A percentile compares a stretch with the other conserved stretches of the same genome.
These are phyloP conservation scores for Chlamydomonas incerta DNA, from an alignment of 139 green algal species.

Conservation along the genomic window DNA sequence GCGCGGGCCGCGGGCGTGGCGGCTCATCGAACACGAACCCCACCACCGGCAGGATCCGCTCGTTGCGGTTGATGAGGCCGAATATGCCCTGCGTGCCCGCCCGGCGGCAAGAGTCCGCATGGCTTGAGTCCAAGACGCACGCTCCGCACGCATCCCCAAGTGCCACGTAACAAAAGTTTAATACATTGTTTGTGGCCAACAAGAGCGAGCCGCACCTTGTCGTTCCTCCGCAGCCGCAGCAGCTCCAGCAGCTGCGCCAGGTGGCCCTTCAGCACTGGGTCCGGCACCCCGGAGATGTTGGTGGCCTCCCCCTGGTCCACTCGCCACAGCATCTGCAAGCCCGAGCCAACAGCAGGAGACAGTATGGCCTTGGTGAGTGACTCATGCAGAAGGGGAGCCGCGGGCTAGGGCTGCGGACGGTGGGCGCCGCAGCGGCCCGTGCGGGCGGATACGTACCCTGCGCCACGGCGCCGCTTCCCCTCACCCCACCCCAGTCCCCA, in stretches of 20 bases:
- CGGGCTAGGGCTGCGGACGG: no score
- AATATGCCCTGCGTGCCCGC: slow-evolving; percentile 23
- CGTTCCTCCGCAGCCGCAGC: slow-evolving; percentile 29
- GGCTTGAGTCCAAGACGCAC: no score
- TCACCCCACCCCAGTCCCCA: no score
- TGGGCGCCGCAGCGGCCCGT: no score
- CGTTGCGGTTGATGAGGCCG: slow-evolving; percentile 6
- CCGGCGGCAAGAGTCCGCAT: no score
- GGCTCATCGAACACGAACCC: slow-evolving; percentile 58
- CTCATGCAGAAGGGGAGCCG: no score
- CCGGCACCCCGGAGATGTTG: slow-evolving; percentile 45
- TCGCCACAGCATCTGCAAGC: slow-evolving; percentile 48
- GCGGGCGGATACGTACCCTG: no score
- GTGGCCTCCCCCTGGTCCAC: slow-evolving; percentile 47
- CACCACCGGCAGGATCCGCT: slow-evolving; percentile 25
- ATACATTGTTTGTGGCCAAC: no score
- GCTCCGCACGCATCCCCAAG: no score
- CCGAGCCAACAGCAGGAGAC: background rate
- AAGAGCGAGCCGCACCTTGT: slow-evolving; percentile 53
- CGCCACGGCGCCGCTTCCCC: no score
- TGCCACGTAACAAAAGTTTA: no score
- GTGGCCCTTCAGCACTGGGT: slow-evolving; percentile 33
- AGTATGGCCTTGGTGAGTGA: no score
- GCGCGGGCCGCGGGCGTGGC: background rate
- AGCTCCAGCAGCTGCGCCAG: slow-evolving; percentile 38